phyloP scores from a whole-genome alignment of 1,284 basidiomycete genomes.

The Lignosus rhinocerotis region DNA sequence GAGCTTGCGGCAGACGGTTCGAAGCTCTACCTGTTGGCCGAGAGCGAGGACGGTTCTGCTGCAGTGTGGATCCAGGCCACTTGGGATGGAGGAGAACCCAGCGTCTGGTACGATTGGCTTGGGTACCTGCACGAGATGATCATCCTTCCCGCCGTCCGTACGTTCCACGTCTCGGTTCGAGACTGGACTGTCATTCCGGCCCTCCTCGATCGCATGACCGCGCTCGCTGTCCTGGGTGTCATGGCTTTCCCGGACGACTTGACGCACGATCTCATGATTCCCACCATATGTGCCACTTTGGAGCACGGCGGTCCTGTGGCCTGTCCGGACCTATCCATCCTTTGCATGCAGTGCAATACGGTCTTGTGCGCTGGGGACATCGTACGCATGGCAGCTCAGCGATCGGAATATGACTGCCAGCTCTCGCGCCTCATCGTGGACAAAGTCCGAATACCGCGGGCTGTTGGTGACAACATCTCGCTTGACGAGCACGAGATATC shows the following conservation, averaged over 20 bases:
- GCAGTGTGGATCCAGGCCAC: slow-evolving; percentile 13
- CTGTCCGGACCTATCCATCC: slow-evolving; percentile 5
- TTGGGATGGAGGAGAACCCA: slow-evolving; percentile 5
- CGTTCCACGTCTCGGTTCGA: slow-evolving; percentile 3
- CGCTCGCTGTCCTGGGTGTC: slow-evolving; percentile 3
- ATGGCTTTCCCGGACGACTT: slow-evolving; percentile 5
- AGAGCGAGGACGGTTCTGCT: slow-evolving; percentile 1
- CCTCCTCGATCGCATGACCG: slow-evolving; percentile 3
- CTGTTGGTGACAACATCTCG: not conserved
- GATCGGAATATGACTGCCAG: not conserved
- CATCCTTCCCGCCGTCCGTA: not conserved
- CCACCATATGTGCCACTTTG: not conserved
- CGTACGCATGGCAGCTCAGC: not conserved
- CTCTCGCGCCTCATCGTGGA: slow-evolving; percentile 8
- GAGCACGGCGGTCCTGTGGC: not conserved
- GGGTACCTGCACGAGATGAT: not conserved
- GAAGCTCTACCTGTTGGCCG: slow-evolving; percentile 6
- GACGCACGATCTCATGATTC: not conserved
- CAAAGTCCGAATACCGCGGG: not conserved
- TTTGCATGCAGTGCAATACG: slow-evolving; percentile 6
- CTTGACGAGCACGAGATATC: not conserved
- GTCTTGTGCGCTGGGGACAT: not conserved
- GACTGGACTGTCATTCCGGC: slow-evolving; percentile 10
- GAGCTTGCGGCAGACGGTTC: slow-evolving; percentile 7
- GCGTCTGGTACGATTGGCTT: slow-evolving; percentile 10